A percentile compares a stretch with the other conserved stretches of the same genome.
phyloP scores from a whole-genome alignment of 192 early-diverging fungal species.

The Rhizophagus sp. region DNA sequence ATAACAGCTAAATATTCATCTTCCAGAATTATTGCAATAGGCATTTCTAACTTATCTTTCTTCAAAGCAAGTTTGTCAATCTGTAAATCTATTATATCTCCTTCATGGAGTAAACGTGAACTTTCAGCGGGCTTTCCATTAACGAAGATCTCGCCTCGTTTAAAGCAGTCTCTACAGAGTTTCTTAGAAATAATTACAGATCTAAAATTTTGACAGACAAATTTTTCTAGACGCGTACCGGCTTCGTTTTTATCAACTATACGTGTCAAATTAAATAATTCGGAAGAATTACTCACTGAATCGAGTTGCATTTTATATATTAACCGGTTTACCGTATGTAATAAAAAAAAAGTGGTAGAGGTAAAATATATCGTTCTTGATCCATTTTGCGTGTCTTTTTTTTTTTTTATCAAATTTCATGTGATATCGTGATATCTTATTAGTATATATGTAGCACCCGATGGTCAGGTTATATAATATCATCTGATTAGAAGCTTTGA shows the following conservation, averaged over 20 bases:
- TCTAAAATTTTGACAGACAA: constrained; percentile 9
- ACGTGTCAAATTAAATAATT: not conserved
- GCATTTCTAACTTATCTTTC: not conserved
- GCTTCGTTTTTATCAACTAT: constrained; percentile 22
- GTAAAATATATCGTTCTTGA: too few species aligned
- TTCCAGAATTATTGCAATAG: not conserved
- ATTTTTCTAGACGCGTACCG: constrained; percentile 13
- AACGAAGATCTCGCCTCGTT: constrained; percentile 12
- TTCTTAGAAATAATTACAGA: constrained; percentile 15
- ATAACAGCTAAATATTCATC: constrained; percentile 17
- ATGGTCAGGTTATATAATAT: too few species aligned
- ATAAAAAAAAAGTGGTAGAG: too few species aligned
- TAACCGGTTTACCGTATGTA: not conserved
- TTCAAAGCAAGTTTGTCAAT: not conserved
- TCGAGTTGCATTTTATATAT: not conserved
- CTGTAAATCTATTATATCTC: not conserved
- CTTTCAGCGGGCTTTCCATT: not conserved
- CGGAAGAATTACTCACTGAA: not conserved
- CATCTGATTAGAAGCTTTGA: too few species aligned
- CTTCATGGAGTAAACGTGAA: not conserved
- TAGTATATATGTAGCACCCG: too few species aligned
- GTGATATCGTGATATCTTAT: too few species aligned
- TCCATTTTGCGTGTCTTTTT: too few species aligned
- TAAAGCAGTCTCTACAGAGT: constrained; percentile 9
- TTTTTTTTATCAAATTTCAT: too few species aligned